A percentile compares a stretch with the other conserved stretches of the same genome.
Conservation (phyloP, 306 rosid genomes). For the Sicyos baderoa region DNA sequence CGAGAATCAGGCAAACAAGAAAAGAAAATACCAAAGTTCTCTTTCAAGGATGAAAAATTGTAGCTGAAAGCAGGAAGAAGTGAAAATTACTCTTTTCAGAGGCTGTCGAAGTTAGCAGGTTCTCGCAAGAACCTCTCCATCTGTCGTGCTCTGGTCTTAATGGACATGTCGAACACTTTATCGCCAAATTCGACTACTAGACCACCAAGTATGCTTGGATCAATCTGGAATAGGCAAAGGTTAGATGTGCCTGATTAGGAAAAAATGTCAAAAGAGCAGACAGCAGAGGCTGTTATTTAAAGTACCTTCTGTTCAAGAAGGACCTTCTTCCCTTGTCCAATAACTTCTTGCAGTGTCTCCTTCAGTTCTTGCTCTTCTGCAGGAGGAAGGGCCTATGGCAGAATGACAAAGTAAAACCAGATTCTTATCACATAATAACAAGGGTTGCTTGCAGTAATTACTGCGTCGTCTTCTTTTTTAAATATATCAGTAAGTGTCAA, state of each 20-base stretch:
- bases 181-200: constrained; percentile 57
- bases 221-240: constrained; percentile 43
- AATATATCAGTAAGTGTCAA: too few relatives aligned
- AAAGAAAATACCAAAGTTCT: neutral
- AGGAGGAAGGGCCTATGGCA: constrained; percentile 32
- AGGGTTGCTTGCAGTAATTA: neutral
- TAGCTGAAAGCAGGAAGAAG: constrained; percentile 3
- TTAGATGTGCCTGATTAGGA: constrained; percentile 10
- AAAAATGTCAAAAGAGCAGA: neutral
- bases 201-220: constrained; percentile 80
- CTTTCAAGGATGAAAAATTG: constrained; percentile 5
- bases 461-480: neutral
- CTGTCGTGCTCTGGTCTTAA: constrained; percentile 73
- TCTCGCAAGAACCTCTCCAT: constrained; percentile 91
- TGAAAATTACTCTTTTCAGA: constrained; percentile 31
- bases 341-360: constrained; percentile 59
- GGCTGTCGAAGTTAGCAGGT: constrained; percentile 37
- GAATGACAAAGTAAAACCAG: constrained; percentile 25
- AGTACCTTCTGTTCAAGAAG: constrained; percentile 80
- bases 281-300: neutral
- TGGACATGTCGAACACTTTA: constrained; percentile 89
- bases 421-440: neutral
- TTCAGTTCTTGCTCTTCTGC: constrained; percentile 76
- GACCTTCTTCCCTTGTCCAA: constrained; percentile 68
- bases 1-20: neutral